These are phyloP conservation scores for Penicillium decumbens DNA, from an alignment of 2,329 filamentous ascomycete species.

Conservation along the genomic window DNA sequence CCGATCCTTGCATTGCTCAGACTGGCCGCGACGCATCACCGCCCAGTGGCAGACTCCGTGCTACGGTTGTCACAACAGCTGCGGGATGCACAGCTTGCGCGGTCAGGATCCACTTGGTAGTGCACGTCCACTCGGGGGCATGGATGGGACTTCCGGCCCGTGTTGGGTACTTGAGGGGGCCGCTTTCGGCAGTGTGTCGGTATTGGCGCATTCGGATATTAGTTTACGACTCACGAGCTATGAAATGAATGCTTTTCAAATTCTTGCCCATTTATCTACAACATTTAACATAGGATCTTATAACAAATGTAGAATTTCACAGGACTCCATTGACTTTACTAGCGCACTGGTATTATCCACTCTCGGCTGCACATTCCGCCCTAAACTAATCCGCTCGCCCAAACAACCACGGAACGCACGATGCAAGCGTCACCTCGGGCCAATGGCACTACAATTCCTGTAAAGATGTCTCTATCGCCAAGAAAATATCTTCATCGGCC, in stretches of 20 bases:
- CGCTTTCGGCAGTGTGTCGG: no score
- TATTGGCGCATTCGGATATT: not conserved
- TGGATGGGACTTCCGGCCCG: not conserved
- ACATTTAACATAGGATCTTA: not conserved
- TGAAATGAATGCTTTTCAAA: not conserved
- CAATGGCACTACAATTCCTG: not conserved
- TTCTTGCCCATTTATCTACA: not conserved
- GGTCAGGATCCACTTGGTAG: conserved; percentile 15
- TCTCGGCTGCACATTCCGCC: not conserved
- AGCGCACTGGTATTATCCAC: not conserved
- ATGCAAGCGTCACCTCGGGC: not conserved
- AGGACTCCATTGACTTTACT: not conserved
- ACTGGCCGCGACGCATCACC: conserved; percentile 27
- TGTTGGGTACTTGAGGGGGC: not conserved
- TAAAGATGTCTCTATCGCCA: not conserved
- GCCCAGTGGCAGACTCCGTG: conserved; percentile 26
- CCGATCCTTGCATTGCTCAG: conserved; percentile 21
- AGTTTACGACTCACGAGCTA: not conserved
- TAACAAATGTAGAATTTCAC: not conserved
- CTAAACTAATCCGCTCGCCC: not conserved
- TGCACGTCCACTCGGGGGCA: not conserved
- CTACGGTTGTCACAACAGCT: conserved; percentile 25
- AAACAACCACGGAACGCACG: not conserved
- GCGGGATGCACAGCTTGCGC: conserved; percentile 18
- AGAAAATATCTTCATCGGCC: not conserved